Percentiles rank a stretch among this genome's conserved stretches.
phyloP scores from a whole-genome alignment of 805 yeast species.

The Geotrichum ghanense region DNA sequence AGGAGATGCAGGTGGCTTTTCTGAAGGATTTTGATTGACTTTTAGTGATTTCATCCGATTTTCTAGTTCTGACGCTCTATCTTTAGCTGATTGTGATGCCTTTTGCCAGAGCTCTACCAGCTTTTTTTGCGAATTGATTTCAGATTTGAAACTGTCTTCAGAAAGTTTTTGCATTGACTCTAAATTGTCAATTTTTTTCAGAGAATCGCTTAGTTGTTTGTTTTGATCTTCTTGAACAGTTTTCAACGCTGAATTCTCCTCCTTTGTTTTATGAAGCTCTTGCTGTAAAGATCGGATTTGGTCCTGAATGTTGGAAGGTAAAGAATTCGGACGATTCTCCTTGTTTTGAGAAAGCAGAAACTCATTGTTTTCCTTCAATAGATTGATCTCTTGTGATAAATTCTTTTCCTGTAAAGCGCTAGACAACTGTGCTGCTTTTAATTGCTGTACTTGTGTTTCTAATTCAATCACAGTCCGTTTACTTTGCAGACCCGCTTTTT shows the following conservation, averaged over 20 bases:
- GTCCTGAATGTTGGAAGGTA: slow-evolving; percentile 25
- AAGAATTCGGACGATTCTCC: slow-evolving; percentile 20
- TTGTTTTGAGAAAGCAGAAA: slow-evolving; percentile 32
- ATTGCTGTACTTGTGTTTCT: slow-evolving; percentile 28
- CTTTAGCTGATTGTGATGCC: slow-evolving; percentile 38
- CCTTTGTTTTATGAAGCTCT: slow-evolving; percentile 17
- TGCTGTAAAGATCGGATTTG: slow-evolving; percentile 25
- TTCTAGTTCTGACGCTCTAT: slow-evolving; percentile 40
- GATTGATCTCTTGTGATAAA: slow-evolving; percentile 32
- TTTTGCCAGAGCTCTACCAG: slow-evolving; percentile 45
- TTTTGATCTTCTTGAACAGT: slow-evolving; percentile 29
- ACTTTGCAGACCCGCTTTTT: slow-evolving; percentile 26
- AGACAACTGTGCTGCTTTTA: slow-evolving; percentile 21
- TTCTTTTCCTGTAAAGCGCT: slow-evolving; percentile 28
- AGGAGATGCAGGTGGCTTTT: slow-evolving; percentile 3
- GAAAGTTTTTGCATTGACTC: slow-evolving; percentile 32
- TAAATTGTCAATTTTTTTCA: slow-evolving; percentile 36
- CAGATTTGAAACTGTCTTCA: slow-evolving; percentile 42
- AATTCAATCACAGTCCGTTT: slow-evolving; percentile 32
- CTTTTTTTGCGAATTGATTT: slow-evolving; percentile 51
- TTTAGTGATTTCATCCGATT: slow-evolving; percentile 34
- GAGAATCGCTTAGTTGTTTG: slow-evolving; percentile 31
- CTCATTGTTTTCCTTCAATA: slow-evolving; percentile 31
- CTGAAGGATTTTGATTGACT: slow-evolving; percentile 18
- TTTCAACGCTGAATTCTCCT: slow-evolving; percentile 14